Evolutionary conservation across 805 yeast genomes (phyloP).

Genomic region (Lachancea kluyveri): DNA sequence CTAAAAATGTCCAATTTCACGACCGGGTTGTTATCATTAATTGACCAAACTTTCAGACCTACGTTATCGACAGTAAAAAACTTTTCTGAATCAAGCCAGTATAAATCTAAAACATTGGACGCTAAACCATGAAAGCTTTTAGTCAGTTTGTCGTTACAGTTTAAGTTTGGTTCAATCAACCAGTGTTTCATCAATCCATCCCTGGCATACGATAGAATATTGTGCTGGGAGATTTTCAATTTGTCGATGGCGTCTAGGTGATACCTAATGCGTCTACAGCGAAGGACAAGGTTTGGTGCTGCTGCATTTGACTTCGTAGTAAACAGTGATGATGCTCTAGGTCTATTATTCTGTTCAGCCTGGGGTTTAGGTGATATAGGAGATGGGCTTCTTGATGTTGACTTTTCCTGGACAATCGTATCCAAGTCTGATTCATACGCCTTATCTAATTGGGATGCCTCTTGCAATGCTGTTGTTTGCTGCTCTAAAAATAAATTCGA

Average conservation of each 20-base stretch:
- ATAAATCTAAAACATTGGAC: conserved; percentile 15
- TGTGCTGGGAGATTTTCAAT: conserved; percentile 6
- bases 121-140: conserved; percentile 13
- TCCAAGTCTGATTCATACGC: conserved; percentile 5
- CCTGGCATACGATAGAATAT: conserved; percentile 9
- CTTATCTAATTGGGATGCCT: too few species aligned
- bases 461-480: too few species aligned
- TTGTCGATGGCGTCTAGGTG: conserved; percentile 8
- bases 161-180: conserved; percentile 12
- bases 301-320: conserved; percentile 5
- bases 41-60: conserved; percentile 19
- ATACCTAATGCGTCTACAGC: conserved; percentile 7
- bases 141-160: conserved; percentile 10
- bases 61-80: conserved; percentile 16
- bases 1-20: conserved; percentile 12
- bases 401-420: too few species aligned
- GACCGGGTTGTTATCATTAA: conserved; percentile 9
- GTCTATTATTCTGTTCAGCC: too few species aligned
- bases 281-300: conserved; percentile 1
- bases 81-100: conserved; percentile 20
- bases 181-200: conserved; percentile 11
- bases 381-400: too few species aligned
- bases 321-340: conserved; percentile 10
- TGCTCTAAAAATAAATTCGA: too few species aligned
- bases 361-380: too few species aligned